phyloP scores from a whole-genome alignment of 257 asterid species.

The Solanum raphanifolium region DNA sequence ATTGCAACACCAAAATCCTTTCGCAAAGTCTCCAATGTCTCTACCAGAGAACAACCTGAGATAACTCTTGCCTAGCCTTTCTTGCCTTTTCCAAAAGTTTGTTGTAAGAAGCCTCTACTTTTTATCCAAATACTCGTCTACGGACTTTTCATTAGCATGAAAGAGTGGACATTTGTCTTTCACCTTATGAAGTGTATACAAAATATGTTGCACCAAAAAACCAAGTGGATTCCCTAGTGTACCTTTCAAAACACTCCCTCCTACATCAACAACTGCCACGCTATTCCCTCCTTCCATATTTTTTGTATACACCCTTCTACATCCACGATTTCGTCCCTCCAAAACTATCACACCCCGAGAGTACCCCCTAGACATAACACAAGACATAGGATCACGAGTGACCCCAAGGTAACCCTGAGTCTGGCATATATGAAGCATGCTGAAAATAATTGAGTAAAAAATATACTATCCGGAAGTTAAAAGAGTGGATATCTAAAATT shows the following conservation, averaged over 20 bases:
- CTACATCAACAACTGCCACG: neutral
- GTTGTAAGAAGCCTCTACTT: constrained; percentile 62
- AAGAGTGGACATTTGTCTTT: constrained; percentile 64
- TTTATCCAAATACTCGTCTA: constrained; percentile 54
- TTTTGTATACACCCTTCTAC: constrained; percentile 78
- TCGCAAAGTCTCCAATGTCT: too few species aligned
- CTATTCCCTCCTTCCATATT: constrained; percentile 44
- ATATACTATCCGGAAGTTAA: too few species aligned
- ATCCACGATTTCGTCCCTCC: constrained; percentile 81
- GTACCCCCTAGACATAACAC: too few species aligned
- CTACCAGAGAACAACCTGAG: neutral
- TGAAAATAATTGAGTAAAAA: too few species aligned
- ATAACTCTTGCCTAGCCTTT: constrained; percentile 42
- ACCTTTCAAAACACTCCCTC: constrained; percentile 53
- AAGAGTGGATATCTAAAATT: too few species aligned
- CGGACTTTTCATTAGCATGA: constrained; percentile 48
- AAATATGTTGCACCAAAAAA: neutral
- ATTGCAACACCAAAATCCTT: too few species aligned
- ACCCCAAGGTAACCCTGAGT: too few species aligned
- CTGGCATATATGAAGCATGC: too few species aligned
- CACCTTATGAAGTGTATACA: too few species aligned
- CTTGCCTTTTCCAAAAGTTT: constrained; percentile 62
- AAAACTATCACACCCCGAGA: constrained; percentile 10
- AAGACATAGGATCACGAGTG: too few species aligned
- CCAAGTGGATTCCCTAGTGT: constrained; percentile 42